phyloP scores from a whole-genome alignment of 495 filamentous ascomycete genomes.

The Amphirosellinia nigrospora region DNA sequence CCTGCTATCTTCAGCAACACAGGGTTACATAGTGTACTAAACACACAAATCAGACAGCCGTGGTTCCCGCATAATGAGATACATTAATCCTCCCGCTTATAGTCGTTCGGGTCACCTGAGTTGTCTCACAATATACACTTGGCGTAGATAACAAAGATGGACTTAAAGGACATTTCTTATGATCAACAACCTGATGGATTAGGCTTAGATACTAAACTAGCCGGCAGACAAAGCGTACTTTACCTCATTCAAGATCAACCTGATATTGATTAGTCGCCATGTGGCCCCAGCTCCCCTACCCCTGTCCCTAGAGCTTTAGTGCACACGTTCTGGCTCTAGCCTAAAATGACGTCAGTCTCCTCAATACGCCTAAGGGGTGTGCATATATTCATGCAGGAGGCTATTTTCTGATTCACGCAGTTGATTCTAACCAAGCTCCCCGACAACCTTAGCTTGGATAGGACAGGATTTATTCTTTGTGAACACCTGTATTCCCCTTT shows the following conservation, averaged over 20 bases:
- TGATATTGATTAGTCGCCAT: not conserved
- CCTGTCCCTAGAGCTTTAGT: not conserved
- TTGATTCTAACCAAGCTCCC: not conserved
- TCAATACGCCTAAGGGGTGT: not conserved
- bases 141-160: not conserved
- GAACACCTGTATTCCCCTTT: not conserved
- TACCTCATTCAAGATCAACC: too few species aligned
- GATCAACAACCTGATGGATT: not conserved
- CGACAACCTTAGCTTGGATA: not conserved
- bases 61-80: not conserved
- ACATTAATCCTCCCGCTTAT: not conserved
- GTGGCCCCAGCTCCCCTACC: not conserved
- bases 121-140: not conserved
- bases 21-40: not conserved
- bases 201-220: not conserved
- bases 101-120: not conserved
- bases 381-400: not conserved
- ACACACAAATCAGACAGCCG: not conserved
- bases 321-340: not conserved
- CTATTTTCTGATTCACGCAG: not conserved
- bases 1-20: not conserved
- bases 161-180: not conserved
- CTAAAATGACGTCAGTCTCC: slow-evolving; percentile 14
- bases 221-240: not conserved
- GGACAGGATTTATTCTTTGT: not conserved